Evolutionary conservation across 192 early-diverging fungal genomes (phyloP), one percentile per base, ranked within the genome.

Genomic region (Mortierella antarctica): DNA sequence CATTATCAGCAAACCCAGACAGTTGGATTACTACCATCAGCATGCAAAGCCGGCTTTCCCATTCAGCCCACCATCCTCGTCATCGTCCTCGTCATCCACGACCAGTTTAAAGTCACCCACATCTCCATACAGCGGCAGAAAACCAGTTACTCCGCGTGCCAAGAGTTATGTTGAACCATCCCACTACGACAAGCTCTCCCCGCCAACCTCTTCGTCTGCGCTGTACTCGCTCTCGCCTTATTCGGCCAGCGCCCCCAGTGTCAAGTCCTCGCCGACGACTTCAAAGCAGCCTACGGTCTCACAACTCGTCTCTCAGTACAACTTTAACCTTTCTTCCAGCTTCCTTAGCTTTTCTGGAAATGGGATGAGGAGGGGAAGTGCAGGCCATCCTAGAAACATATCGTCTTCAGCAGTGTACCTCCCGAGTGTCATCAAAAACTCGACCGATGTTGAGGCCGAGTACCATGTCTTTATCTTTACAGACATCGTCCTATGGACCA

Each of bases 391-490:
- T 3, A 23, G 65, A 11, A 80, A 72, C 53, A 51, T 68, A 1
- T 71, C 77, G 2, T 68, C 77, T 11, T 80, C 77, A 2, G 70
- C 77, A 4, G 14, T 80, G 40, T 65, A 80, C 46, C 44, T 80
- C 3, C 77, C 77, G 5, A 61, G 77, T 4, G 51, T 66, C 53
- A 80, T 80, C 46, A 80, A 80, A 53, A 71, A 80, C 60, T 68
- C 77, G 41, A 80, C 69, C 0, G 77, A 80, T 64, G 53, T 62
- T 5, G 77, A 72, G 41, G 69, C 77, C 2, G 77, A 80, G 60
- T 80, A 72, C 50, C 77, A 80, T 23, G 70, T 80, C 52, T 80
- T 80, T 68, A 41, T 80, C 41, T 80, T 80, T 52, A 80, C 77
- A 17, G 77, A 80, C 42, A 80, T 80, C 58, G 65, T 80, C 0